phyloP scores from a whole-genome alignment of 495 filamentous ascomycete species.

The Evansstolkia leycettana region DNA sequence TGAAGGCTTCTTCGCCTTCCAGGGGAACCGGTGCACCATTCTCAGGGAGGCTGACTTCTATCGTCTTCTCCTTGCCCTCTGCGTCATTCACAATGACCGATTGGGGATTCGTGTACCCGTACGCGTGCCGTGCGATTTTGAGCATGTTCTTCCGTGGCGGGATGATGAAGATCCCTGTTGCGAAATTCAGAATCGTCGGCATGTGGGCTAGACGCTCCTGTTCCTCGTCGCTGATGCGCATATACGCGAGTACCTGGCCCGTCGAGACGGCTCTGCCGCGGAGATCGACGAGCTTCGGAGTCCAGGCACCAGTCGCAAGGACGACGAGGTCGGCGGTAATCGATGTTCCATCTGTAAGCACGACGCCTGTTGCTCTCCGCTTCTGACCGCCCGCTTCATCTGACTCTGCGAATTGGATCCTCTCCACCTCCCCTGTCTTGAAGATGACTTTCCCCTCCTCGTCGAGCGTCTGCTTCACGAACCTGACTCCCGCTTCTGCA shows the following conservation, averaged over 20 bases:
- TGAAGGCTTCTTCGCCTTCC: slow-evolving; percentile 51
- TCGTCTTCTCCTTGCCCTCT: slow-evolving; percentile 10
- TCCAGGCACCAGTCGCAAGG: slow-evolving; percentile 82
- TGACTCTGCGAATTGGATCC: slow-evolving; percentile 38
- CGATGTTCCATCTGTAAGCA: slow-evolving; percentile 35
- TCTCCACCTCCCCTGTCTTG: slow-evolving; percentile 45
- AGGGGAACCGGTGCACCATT: slow-evolving; percentile 31
- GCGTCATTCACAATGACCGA: slow-evolving; percentile 25
- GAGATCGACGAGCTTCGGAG: slow-evolving; percentile 61
- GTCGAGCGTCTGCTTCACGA: slow-evolving; percentile 51
- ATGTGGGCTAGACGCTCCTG: slow-evolving; percentile 46
- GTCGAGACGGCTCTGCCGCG: slow-evolving; percentile 63
- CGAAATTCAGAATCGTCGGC: slow-evolving; percentile 70
- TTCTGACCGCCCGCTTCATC: slow-evolving; percentile 4
- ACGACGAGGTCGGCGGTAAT: slow-evolving; percentile 62
- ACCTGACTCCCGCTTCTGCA: slow-evolving; percentile 59
- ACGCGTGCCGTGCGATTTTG: slow-evolving; percentile 73
- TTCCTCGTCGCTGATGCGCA: slow-evolving; percentile 57
- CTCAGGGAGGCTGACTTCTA: slow-evolving; percentile 31
- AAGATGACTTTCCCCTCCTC: slow-evolving; percentile 50
- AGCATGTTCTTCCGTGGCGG: slow-evolving; percentile 59
- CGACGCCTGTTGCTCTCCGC: slow-evolving; percentile 38
- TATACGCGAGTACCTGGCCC: slow-evolving; percentile 70
- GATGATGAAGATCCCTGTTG: slow-evolving; percentile 71
- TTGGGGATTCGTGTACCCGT: slow-evolving; percentile 67